A percentile compares a stretch with the other conserved stretches of the same genome.
Conservation (phyloP, 108 stramenopile species). For the Nitzschia putrida region DNA sequence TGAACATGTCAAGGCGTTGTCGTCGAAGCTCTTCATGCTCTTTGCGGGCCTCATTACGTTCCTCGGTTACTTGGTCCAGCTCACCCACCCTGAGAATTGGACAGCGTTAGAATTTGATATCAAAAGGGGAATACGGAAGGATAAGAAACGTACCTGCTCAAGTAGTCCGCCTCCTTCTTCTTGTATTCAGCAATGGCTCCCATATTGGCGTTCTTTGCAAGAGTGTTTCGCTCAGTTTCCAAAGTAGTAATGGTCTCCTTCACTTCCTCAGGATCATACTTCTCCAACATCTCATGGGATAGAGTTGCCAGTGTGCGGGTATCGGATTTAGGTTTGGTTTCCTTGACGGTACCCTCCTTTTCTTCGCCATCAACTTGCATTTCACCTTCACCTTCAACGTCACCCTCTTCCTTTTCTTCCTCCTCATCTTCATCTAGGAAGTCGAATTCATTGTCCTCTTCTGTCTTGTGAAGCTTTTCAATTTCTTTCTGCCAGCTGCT, state of each 20-base stretch:
- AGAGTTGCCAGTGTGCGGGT: conserved; percentile 37
- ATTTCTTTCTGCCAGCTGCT: conserved; percentile 73
- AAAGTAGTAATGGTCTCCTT: conserved; percentile 70
- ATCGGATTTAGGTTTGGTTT: conserved; percentile 14
- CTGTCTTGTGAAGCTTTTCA: conserved; percentile 47
- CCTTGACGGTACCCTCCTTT: conserved; percentile 20
- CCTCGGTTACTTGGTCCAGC: conserved; percentile 88
- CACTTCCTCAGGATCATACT: conserved; percentile 63
- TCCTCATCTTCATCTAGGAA: conserved; percentile 51
- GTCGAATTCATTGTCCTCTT: conserved; percentile 54
- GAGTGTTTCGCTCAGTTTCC: conserved; percentile 71
- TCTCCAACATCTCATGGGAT: conserved; percentile 56
- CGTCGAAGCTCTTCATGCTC: conserved; percentile 91
- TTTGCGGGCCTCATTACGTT: conserved; percentile 81
- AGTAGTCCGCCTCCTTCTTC: conserved; percentile 90
- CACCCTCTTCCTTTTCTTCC: conserved; percentile 34
- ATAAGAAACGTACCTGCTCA: conserved; percentile 54
- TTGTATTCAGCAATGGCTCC: conserved; percentile 91
- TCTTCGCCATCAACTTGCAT: conserved; percentile 21
- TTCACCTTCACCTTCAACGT: conserved; percentile 20
- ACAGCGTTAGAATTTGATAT: neutral
- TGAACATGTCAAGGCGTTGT: conserved; percentile 95
- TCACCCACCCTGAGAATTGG: conserved; percentile 67
- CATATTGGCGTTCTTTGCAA: conserved; percentile 93
- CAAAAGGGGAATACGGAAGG: neutral